These are phyloP conservation scores for Neurospora sp. DNA, from an alignment of 2,329 filamentous ascomycete species.

Conservation along the genomic window DNA sequence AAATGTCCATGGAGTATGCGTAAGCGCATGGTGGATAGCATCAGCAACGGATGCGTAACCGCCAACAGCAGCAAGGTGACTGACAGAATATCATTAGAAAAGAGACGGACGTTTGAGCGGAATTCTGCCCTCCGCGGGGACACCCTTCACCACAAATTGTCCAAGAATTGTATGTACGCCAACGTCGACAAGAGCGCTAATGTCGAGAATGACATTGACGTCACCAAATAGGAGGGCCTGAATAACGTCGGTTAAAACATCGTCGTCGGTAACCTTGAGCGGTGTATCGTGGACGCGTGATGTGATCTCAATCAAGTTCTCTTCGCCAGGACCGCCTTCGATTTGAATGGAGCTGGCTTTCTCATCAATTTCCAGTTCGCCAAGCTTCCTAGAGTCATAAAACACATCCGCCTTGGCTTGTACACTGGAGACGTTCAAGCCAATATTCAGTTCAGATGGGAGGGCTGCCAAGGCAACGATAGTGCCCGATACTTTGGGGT, in stretches of 20 bases:
- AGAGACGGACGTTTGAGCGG: slow-evolving; percentile 86
- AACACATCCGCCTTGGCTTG: slow-evolving; percentile 70
- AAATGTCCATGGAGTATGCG: neutral
- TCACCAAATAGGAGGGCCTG: slow-evolving; percentile 68
- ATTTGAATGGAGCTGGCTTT: slow-evolving; percentile 68
- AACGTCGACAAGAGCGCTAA: slow-evolving; percentile 75
- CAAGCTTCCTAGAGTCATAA: slow-evolving; percentile 69
- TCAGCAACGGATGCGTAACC: neutral
- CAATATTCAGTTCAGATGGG: slow-evolving; percentile 80
- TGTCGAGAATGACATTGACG: slow-evolving; percentile 57
- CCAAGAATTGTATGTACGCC: slow-evolving; percentile 75
- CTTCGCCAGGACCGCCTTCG: slow-evolving; percentile 43
- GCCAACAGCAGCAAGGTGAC: slow-evolving; percentile 20
- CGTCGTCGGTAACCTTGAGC: slow-evolving; percentile 68
- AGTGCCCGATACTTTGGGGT: slow-evolving; percentile 72
- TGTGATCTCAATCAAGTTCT: slow-evolving; percentile 59
- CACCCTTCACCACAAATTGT: slow-evolving; percentile 66
- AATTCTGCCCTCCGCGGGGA: slow-evolving; percentile 78
- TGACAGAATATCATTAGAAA: slow-evolving; percentile 33
- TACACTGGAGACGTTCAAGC: slow-evolving; percentile 66
- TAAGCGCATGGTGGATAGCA: slow-evolving; percentile 5
- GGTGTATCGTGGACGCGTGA: slow-evolving; percentile 71
- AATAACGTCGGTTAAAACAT: slow-evolving; percentile 72
- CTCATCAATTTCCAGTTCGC: slow-evolving; percentile 64
- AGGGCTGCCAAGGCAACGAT: slow-evolving; percentile 70